Percentiles rank a stretch among this genome's conserved stretches.
Conservation (phyloP, 495 filamentous ascomycete genomes). For the Aspergillus kassunensis region DNA sequence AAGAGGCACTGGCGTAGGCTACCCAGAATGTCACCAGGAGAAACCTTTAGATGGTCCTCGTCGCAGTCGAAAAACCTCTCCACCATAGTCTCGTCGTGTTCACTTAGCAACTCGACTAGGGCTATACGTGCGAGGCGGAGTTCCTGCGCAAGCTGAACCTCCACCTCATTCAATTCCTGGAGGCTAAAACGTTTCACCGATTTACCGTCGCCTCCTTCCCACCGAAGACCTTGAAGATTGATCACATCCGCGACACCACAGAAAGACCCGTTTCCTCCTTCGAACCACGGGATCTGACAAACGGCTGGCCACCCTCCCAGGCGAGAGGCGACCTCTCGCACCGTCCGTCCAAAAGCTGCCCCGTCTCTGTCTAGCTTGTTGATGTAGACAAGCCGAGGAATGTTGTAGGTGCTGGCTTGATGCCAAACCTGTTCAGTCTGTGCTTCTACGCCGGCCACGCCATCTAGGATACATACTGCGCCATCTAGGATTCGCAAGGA, state of each 20-base stretch:
- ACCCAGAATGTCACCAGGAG: conserved; percentile 59
- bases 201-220: conserved; percentile 63
- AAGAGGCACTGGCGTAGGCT: conserved; percentile 72
- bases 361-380: conserved; percentile 98
- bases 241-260: conserved; percentile 82
- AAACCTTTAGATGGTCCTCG: conserved; percentile 66
- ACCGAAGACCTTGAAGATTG: conserved; percentile 49
- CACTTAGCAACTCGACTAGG: conserved; percentile 78
- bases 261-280: conserved; percentile 66
- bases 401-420: conserved; percentile 78
- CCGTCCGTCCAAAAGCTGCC: conserved; percentile 80
- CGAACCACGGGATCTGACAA: conserved; percentile 94
- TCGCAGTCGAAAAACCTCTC: conserved; percentile 75
- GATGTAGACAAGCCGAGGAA: conserved; percentile 83
- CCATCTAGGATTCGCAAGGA: conserved; percentile 92
- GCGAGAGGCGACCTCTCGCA: conserved; percentile 76
- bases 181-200: conserved; percentile 48
- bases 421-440: conserved; percentile 98
- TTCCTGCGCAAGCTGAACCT: conserved; percentile 60
- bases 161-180: conserved; percentile 46
- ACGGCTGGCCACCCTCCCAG: conserved; percentile 83
- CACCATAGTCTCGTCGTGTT: conserved; percentile 81
- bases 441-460: conserved; percentile 94
- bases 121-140: conserved; percentile 69
- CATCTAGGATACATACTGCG: conserved; percentile 92